Base-by-base conservation (phyloP, 2,329 filamentous ascomycete species). In the Zarea fungicola region DNA sequence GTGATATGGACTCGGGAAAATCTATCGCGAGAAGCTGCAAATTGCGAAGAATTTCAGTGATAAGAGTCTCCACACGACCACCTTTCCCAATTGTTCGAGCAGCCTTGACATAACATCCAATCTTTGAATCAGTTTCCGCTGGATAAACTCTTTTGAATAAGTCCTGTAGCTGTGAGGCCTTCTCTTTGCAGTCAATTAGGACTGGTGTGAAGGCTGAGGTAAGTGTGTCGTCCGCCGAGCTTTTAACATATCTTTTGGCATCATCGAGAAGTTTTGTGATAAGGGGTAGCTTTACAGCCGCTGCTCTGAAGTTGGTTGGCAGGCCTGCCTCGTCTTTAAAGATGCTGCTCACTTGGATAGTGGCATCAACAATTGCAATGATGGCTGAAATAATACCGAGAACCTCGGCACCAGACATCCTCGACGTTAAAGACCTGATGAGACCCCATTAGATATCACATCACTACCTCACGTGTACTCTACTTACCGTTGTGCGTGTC, bases 1-100 rank as follows among this genome's bases (percentile, higher is more conserved):
- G 48, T 29, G 6, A 50, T 25, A 37, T 31, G 43, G 34, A 23
- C 32, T 29, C 8, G 16, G 42, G 42, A 16, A 46, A 29, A 7
- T 54, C 52, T 4, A 36, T 28, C 5, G 50, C 49, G 23, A 64
- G 46, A 11, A 64, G 52, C 31, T 61, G 54, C 9, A 63, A 13
- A 31, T 63, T 56, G 8, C 52, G 41, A 32, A 62, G 49, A n/a
- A 63, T 62, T 18, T 56, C 58, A 32, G 54, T 48, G 55, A 62
- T 60, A 42, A 63, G 52, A 4, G 19, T 52, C 43, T 63, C 59
- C 5, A 60, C 59, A 11, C 49, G 18, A 29, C 50, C 51, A 32
- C 54, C 60, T 47, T 60, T 62, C 10, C 55, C 52, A 5, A 58
- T 44, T 1, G 54, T 52, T 29, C 47, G 54, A 14, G 56, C 21